Base-by-base conservation (phyloP, 805 yeast genomes). In the Priceomyces medius region DNA sequence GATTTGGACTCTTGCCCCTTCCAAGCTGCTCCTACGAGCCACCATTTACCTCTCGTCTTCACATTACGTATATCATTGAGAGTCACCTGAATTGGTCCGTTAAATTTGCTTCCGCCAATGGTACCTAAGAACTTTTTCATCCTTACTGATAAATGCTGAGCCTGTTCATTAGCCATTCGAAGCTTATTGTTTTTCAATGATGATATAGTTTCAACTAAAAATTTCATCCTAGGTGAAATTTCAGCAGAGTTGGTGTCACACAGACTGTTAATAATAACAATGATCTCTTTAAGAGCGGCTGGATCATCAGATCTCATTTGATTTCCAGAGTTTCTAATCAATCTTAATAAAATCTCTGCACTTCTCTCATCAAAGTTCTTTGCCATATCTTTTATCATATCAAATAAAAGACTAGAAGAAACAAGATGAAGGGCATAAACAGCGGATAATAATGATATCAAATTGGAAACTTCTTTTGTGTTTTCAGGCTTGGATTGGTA, bases 1-100 rank as follows among this genome's bases (percentile, higher is more conserved):
- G 33, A 31, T 19, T 24, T 43, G 16, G 40, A 44, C 33, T 64
- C 71, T 41, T 70, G 66, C 2, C 96, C 97, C 55, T 81, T 87
- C 97, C 97, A 93, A 0, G 99, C 96, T 1, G 98, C 87, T 37
- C 99, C 99, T 21, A 93, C 91, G 23, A 93, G 71, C 99, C 99
- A 93, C 99, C 99, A 93, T 63, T 91, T 93, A 43, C 99, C 99
- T 49, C 81, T 80, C 0, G 83, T 78, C 10, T 83, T 86, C 18
- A 88, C 74, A 46, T 78, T 80, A 37, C 77, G 80, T 43, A 93
- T 88, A 65, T 93, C 99, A 35, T 80, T 82, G 16, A 91, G 67
- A 2, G 87, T 68, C 0, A 93, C 98, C 50, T 86, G 88, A 19
- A 93, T 72, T 2, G 99, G 86, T 41, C 93, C 98, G 28, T 68